Evolutionary conservation across 441 rosid genomes (phyloP).

Genomic region (Gossypium davidsonii): DNA sequence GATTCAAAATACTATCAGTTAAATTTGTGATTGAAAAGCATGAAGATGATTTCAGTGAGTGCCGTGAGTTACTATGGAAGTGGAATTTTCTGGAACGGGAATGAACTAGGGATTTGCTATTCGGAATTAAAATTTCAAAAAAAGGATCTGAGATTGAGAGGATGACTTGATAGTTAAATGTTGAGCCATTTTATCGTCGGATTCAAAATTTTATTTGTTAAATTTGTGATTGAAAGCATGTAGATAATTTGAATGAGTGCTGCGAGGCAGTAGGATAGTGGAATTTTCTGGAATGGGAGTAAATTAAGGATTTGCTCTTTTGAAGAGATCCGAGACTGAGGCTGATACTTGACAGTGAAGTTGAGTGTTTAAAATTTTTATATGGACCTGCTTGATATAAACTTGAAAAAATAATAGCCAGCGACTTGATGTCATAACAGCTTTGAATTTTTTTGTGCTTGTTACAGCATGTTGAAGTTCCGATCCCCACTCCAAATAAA

Average conservation of each 20-base stretch:
- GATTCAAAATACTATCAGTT: not conserved
- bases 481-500: conserved; percentile 29
- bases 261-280: not conserved
- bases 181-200: too few relatives aligned
- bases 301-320: not conserved
- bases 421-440: not conserved
- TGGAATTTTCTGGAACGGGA: not conserved
- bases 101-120: not conserved
- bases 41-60: not conserved
- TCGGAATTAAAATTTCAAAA: not conserved
- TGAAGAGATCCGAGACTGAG: not conserved
- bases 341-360: not conserved
- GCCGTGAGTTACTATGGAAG: not conserved
- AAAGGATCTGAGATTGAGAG: not conserved
- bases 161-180: not conserved
- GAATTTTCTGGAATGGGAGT: not conserved
- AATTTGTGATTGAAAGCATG: not conserved
- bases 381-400: not conserved
- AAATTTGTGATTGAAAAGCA: not conserved
- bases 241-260: not conserved
- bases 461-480: conserved; percentile 49
- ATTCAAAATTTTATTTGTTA: too few relatives aligned
- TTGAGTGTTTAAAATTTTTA: not conserved
- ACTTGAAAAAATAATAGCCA: not conserved
- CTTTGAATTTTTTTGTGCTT: not conserved